These are phyloP conservation scores for Kwoniella heveanensis DNA, from an alignment of 768 basidiomycete species.

Conservation along the genomic window DNA sequence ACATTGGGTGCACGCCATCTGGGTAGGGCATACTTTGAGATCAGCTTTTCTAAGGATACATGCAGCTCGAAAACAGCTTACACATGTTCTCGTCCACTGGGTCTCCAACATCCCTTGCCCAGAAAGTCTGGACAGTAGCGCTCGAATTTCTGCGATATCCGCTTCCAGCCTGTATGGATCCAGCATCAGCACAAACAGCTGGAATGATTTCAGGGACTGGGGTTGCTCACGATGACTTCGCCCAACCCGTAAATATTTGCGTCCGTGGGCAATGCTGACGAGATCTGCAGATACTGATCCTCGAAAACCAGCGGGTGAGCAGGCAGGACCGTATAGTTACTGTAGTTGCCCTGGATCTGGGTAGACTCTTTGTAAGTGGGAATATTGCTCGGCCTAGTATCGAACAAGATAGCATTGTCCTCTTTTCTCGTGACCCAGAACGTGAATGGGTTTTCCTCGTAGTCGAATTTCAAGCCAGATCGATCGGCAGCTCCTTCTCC, in stretches of 20 bases:
- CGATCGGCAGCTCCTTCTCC: slow-evolving; percentile 3
- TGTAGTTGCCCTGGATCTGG: slow-evolving; percentile 61
- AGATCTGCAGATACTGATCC: slow-evolving; percentile 73
- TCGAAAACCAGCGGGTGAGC: slow-evolving; percentile 71
- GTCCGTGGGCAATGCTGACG: slow-evolving; percentile 64
- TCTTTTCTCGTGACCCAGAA: slow-evolving; percentile 78
- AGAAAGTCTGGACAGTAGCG: slow-evolving; percentile 34
- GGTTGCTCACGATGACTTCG: slow-evolving; percentile 56
- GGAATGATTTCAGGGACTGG: no score
- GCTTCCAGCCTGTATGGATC: slow-evolving; percentile 7
- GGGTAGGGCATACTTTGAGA: no score
- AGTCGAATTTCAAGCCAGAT: slow-evolving; percentile 71
- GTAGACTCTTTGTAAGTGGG: slow-evolving; percentile 64
- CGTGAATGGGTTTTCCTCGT: slow-evolving; percentile 66
- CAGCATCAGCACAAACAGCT: not conserved
- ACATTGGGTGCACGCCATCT: slow-evolving; percentile 41
- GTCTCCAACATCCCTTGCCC: slow-evolving; percentile 37
- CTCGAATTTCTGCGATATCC: slow-evolving; percentile 27
- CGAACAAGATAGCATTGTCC: slow-evolving; percentile 65
- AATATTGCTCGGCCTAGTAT: slow-evolving; percentile 68
- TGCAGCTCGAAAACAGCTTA: not conserved
- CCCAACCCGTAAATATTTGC: slow-evolving; percentile 79
- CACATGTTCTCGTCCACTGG: slow-evolving; percentile 50
- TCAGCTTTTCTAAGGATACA: not conserved
- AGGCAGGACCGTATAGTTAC: slow-evolving; percentile 62